These are phyloP conservation scores for Mucor indicus DNA, from an alignment of 371 early-diverging fungal species.

Conservation along the genomic window DNA sequence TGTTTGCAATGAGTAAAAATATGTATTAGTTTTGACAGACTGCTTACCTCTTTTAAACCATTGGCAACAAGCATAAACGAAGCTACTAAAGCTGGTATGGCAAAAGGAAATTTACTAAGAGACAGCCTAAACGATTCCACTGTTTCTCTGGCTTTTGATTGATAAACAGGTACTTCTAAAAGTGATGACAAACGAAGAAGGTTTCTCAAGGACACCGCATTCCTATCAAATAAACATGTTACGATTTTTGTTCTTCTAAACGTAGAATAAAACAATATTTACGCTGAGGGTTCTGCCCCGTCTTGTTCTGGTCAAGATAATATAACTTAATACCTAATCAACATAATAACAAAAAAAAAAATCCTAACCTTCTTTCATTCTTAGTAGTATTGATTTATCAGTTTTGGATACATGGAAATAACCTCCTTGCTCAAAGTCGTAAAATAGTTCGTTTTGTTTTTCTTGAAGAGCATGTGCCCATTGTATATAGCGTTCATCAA, in stretches of 20 bases:
- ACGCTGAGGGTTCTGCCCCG: slow-evolving; percentile 65
- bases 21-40: too few species aligned
- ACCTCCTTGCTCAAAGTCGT: slow-evolving; percentile 51
- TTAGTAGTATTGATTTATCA: slow-evolving; percentile 47
- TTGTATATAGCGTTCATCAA: slow-evolving; percentile 52
- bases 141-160: slow-evolving; percentile 30
- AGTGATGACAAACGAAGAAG: slow-evolving; percentile 38
- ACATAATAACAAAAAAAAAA: too few species aligned
- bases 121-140: slow-evolving; percentile 25
- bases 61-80: slow-evolving; percentile 29
- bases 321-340: not conserved
- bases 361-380: slow-evolving; percentile 59
- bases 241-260: not conserved
- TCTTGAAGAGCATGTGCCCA: slow-evolving; percentile 60
- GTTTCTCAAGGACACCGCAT: slow-evolving; percentile 42
- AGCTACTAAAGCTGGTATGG: slow-evolving; percentile 41
- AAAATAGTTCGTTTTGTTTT: slow-evolving; percentile 55
- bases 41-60: slow-evolving; percentile 45
- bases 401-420: slow-evolving; percentile 49
- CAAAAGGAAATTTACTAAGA: slow-evolving; percentile 33
- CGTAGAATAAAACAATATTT: slow-evolving; percentile 2
- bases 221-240: slow-evolving; percentile 15
- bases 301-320: slow-evolving; percentile 46
- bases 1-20: not conserved
- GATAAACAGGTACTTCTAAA: slow-evolving; percentile 22